phyloP scores from a whole-genome alignment of 495 filamentous ascomycete genomes.

The Hypomontagnella monticulosa region DNA sequence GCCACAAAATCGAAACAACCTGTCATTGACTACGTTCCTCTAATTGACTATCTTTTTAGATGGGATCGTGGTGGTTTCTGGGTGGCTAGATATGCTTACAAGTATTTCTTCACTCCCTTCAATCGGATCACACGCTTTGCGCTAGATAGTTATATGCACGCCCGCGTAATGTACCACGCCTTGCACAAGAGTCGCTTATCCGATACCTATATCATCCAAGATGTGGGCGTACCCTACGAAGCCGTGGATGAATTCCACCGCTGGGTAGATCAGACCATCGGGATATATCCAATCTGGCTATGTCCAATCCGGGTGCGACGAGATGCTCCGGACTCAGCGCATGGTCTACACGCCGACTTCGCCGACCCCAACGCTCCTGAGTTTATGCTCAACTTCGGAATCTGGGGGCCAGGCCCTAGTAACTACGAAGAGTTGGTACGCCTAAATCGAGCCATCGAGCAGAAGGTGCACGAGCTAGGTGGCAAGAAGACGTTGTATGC shows the following conservation, averaged over 20 bases:
- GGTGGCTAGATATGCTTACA: conserved; percentile 62
- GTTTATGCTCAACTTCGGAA: conserved; percentile 57
- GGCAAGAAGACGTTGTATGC: conserved; percentile 67
- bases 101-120: conserved; percentile 64
- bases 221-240: conserved; percentile 59
- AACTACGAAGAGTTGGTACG: conserved; percentile 49
- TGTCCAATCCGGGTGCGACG: conserved; percentile 60
- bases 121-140: conserved; percentile 59
- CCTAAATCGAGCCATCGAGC: conserved; percentile 68
- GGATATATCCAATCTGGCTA: conserved; percentile 66
- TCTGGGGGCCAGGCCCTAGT: conserved; percentile 55
- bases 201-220: conserved; percentile 61
- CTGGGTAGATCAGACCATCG: conserved; percentile 50
- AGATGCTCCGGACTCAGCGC: conserved; percentile 45
- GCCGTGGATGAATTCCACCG: conserved; percentile 53
- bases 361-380: conserved; percentile 40
- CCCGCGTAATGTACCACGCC: conserved; percentile 66
- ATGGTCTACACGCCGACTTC: conserved; percentile 52
- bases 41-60: conserved; percentile 68
- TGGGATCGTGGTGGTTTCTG: conserved; percentile 71
- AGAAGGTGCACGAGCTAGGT: conserved; percentile 63
- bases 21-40: conserved; percentile 50
- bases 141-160: conserved; percentile 66
- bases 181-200: conserved; percentile 60
- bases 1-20: conserved; percentile 14